Conservation (phyloP, 495 filamentous ascomycete genomes). For the Daldinia grandis region DNA sequence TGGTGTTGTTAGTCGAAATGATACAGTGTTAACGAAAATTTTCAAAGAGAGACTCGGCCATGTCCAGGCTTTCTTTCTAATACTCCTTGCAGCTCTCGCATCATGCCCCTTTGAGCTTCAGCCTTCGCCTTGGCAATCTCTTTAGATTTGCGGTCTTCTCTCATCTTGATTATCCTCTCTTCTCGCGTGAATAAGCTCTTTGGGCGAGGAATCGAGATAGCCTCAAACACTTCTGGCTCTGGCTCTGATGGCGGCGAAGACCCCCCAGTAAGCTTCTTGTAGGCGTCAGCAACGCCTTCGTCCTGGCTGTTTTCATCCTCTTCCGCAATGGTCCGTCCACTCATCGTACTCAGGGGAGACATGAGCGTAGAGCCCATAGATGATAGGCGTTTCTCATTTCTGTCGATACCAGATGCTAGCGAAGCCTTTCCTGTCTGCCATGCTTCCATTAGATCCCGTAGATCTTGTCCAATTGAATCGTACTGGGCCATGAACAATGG, state of each 20-base stretch:
- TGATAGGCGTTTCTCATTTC: conserved; percentile 73
- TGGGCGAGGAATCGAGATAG: conserved; percentile 79
- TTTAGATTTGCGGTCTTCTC: conserved; percentile 80
- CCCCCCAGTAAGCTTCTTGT: conserved; percentile 78
- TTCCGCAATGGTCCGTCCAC: conserved; percentile 83
- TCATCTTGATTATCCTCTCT: conserved; percentile 87
- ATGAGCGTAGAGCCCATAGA: conserved; percentile 71
- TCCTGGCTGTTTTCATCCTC: conserved; percentile 72
- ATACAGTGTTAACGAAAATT: conserved; percentile 31
- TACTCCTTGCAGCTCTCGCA: conserved; percentile 73
- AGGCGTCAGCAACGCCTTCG: conserved; percentile 64
- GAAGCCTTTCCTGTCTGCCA: conserved; percentile 89
- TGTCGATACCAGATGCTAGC: conserved; percentile 76
- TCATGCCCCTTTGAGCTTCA: conserved; percentile 85
- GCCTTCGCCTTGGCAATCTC: conserved; percentile 72
- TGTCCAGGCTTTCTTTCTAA: conserved; percentile 38
- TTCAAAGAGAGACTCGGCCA: conserved; percentile 43
- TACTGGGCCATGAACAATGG: conserved; percentile 84
- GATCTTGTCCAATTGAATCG: conserved; percentile 89
- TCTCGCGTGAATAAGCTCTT: conserved; percentile 81
- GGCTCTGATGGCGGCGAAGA: conserved; percentile 49
- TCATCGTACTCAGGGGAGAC: conserved; percentile 81
- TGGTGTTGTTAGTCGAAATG: conserved; percentile 28
- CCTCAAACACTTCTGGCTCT: conserved; percentile 87
- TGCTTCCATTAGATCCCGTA: conserved; percentile 82